Percentiles rank a stretch among this genome's conserved stretches.
phyloP scores from a whole-genome alignment of 108 stramenopile genomes.

The Bacterosira constricta region DNA sequence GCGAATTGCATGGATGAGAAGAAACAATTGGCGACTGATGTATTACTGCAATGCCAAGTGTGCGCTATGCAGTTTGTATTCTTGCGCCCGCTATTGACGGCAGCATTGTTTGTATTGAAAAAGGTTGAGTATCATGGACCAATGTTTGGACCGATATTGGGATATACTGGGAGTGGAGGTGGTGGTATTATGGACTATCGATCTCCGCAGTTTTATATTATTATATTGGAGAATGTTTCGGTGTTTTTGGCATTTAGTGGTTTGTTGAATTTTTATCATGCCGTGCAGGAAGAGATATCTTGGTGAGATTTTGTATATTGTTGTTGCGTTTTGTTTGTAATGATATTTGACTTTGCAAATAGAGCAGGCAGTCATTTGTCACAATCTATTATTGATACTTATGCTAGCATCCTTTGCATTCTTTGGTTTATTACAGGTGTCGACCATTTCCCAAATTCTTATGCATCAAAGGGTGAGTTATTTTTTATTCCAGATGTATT shows the following conservation, averaged over 20 bases:
- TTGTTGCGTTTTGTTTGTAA: not conserved
- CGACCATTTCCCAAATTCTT: conserved; percentile 91
- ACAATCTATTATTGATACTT: too few relatives aligned
- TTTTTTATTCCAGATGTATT: not conserved
- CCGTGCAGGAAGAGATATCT: conserved; percentile 81
- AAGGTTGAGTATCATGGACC: conserved; percentile 77
- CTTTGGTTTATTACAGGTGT: too few relatives aligned
- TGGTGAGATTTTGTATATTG: conserved; percentile 55
- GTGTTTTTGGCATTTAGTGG: conserved; percentile 90
- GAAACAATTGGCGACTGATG: conserved; percentile 70
- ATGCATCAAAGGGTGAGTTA: conserved; percentile 60
- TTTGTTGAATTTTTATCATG: conserved; percentile 92
- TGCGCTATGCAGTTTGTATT: conserved; percentile 95
- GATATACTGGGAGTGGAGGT: conserved; percentile 16
- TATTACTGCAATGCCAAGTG: conserved; percentile 85
- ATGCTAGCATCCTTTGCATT: too few relatives aligned
- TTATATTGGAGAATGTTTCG: conserved; percentile 79
- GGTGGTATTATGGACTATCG: conserved; percentile 64
- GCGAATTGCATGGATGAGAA: conserved; percentile 17
- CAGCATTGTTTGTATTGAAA: conserved; percentile 65
- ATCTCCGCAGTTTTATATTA: conserved; percentile 79
- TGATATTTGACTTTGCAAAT: not conserved
- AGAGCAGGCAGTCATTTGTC: not conserved
- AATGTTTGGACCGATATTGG: conserved; percentile 31
- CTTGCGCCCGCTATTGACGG: conserved; percentile 75